These are phyloP conservation scores for Peronospora destructor DNA, from an alignment of 352 stramenopile species.

Conservation along the genomic window DNA sequence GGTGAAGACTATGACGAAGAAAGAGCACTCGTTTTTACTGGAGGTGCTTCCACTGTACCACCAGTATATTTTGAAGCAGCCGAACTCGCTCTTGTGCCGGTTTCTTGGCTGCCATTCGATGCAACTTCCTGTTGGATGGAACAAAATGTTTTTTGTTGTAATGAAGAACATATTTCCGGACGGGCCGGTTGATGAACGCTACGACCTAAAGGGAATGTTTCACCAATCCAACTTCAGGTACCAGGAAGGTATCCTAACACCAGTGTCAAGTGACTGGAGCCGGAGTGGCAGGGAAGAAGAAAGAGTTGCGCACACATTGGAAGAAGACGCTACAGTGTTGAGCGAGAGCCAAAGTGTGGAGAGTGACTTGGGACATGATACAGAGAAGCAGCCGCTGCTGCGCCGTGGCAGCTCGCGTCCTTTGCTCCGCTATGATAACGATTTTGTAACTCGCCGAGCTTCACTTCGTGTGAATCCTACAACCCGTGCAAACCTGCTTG, in stretches of 20 bases:
- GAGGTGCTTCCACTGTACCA: slow-evolving; percentile 78
- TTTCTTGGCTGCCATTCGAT: slow-evolving; percentile 84
- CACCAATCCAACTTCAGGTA: slow-evolving; percentile 50
- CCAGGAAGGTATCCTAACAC: slow-evolving; percentile 37
- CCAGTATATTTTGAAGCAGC: slow-evolving; percentile 80
- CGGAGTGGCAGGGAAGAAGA: slow-evolving; percentile 30
- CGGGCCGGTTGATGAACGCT: slow-evolving; percentile 67
- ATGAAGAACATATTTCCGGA: slow-evolving; percentile 86
- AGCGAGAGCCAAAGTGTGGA: slow-evolving; percentile 27
- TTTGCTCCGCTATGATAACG: slow-evolving; percentile 65
- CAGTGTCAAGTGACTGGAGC: slow-evolving; percentile 33
- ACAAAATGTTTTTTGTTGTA: slow-evolving; percentile 88
- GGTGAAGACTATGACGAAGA: slow-evolving; percentile 87
- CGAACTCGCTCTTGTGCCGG: slow-evolving; percentile 69
- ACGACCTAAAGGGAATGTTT: slow-evolving; percentile 82
- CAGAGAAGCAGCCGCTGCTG: slow-evolving; percentile 51
- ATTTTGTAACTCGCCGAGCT: slow-evolving; percentile 65
- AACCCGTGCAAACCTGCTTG: slow-evolving; percentile 64
- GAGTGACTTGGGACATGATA: slow-evolving; percentile 31
- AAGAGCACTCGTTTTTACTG: slow-evolving; percentile 78
- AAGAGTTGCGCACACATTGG: slow-evolving; percentile 10
- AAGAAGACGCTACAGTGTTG: slow-evolving; percentile 25
- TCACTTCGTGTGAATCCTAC: slow-evolving; percentile 65
- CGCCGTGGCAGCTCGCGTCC: slow-evolving; percentile 48
- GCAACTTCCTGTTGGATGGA: slow-evolving; percentile 84